A percentile compares a stretch with the other conserved stretches of the same genome.
phyloP scores from a whole-genome alignment of 1,139 yeast species.

The Pichia sp. region DNA sequence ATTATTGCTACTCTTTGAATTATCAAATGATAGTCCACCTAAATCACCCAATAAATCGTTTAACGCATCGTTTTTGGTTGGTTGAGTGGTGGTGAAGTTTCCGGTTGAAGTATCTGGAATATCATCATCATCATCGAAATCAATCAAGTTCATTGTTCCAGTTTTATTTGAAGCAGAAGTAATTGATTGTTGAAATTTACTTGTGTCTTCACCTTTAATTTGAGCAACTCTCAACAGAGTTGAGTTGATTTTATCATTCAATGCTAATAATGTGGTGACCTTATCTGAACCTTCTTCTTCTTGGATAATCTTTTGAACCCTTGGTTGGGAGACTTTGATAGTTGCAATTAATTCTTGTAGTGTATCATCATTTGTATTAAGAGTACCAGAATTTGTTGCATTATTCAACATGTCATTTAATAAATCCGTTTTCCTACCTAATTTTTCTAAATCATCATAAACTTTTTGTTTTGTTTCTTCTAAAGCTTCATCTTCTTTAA shows the following conservation, averaged over 20 bases:
- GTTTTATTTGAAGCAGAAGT: conserved; percentile 25
- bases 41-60: conserved; percentile 69
- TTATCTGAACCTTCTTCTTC: conserved; percentile 69
- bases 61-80: conserved; percentile 41
- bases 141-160: conserved; percentile 54
- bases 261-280: conserved; percentile 55
- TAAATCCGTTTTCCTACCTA: conserved; percentile 83
- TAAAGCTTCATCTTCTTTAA: conserved; percentile 63
- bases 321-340: conserved; percentile 80
- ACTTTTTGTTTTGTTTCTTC: conserved; percentile 70
- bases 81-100: conserved; percentile 8
- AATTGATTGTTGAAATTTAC: conserved; percentile 46
- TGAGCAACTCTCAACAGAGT: conserved; percentile 62
- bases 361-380: conserved; percentile 63
- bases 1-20: conserved; percentile 13
- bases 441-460: conserved; percentile 75
- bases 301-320: conserved; percentile 72
- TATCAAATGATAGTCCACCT: conserved; percentile 49
- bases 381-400: conserved; percentile 41
- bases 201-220: conserved; percentile 55
- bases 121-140: conserved; percentile 58
- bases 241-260: conserved; percentile 73
- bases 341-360: conserved; percentile 70
- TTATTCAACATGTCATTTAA: conserved; percentile 79
- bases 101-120: conserved; percentile 15